A percentile compares a stretch with the other conserved stretches of the same genome.
Conservation (phyloP, 768 basidiomycete genomes). For the Butyriboletus loyo region DNA sequence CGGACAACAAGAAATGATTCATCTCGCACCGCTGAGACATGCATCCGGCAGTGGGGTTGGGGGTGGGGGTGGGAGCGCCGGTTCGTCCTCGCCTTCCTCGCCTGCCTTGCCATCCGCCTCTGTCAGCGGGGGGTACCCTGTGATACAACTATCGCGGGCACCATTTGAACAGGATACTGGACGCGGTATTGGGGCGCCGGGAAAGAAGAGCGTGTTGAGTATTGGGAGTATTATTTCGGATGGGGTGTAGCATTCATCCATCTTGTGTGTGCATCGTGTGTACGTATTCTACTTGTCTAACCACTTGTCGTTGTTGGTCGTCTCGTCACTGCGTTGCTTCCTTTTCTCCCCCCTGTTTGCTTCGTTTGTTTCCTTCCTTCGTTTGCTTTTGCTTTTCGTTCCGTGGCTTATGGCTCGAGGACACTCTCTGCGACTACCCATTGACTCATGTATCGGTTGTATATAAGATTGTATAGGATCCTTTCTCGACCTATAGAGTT, state of each 20-base stretch:
- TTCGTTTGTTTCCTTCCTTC: not conserved
- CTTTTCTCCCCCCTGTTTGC: not conserved
- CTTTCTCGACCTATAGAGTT: not conserved
- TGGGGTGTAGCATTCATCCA: constrained; percentile 13
- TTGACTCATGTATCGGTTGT: constrained; percentile 1
- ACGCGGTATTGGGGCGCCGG: constrained; percentile 15
- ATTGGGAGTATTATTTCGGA: constrained; percentile 72
- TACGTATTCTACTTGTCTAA: not conserved
- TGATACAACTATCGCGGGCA: constrained; percentile 31
- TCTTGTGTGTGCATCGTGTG: not conserved
- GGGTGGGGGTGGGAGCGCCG: constrained; percentile 4
- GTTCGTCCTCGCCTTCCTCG: constrained; percentile 29
- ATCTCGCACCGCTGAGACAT: constrained; percentile 35
- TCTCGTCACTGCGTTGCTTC: not conserved
- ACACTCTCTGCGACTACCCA: not conserved
- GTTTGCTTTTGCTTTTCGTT: not conserved
- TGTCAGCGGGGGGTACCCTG: constrained; percentile 18
- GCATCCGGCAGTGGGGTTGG: constrained; percentile 4
- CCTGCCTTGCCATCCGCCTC: constrained; percentile 23
- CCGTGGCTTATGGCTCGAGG: not conserved
- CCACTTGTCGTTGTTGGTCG: not conserved
- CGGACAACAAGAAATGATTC: constrained; percentile 33
- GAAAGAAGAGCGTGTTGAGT: constrained; percentile 66
- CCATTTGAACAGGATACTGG: constrained; percentile 32
- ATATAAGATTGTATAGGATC: constrained; percentile 1